phyloP scores from a whole-genome alignment of 2,329 filamentous ascomycete genomes.

The Tolypocladium capitatum region DNA sequence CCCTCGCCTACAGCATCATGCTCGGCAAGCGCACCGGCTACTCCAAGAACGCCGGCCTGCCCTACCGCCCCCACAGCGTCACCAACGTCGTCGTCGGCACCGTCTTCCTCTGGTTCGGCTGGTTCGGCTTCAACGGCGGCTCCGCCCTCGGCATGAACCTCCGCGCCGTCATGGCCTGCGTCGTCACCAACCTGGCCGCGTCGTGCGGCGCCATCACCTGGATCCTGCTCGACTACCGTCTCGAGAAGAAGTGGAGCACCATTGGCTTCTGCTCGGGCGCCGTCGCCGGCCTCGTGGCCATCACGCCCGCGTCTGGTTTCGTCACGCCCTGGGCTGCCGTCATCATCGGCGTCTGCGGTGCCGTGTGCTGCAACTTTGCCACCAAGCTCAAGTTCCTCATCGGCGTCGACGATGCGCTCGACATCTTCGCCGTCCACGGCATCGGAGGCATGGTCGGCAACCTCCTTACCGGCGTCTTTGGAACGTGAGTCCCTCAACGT shows the following conservation, averaged over 20 bases:
- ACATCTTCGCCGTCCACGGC: conserved; percentile 84
- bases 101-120: conserved; percentile 77
- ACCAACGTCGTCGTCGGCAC: conserved; percentile 63
- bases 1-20: conserved; percentile 61
- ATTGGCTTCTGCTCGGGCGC: conserved; percentile 86
- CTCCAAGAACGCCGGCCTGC: conserved; percentile 45
- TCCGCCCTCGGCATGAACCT: conserved; percentile 70
- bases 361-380: conserved; percentile 65
- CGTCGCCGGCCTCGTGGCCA: conserved; percentile 77
- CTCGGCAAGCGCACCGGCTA: conserved; percentile 56
- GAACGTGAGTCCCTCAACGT: conserved; percentile 35
- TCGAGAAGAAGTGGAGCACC: conserved; percentile 90
- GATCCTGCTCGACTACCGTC: conserved; percentile 75
- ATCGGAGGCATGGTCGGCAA: conserved; percentile 74
- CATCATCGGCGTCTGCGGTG: conserved; percentile 45
- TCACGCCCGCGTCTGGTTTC: conserved; percentile 72
- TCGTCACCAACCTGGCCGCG: conserved; percentile 79
- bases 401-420: conserved; percentile 74
- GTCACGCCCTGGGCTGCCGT: conserved; percentile 53
- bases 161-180: conserved; percentile 77
- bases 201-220: conserved; percentile 71
- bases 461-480: conserved; percentile 65
- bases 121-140: conserved; percentile 94
- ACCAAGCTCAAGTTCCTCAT: conserved; percentile 70
- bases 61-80: conserved; percentile 60